Conservation (phyloP, 2,329 filamentous ascomycete species). For the Metarhizium guizhouense region DNA sequence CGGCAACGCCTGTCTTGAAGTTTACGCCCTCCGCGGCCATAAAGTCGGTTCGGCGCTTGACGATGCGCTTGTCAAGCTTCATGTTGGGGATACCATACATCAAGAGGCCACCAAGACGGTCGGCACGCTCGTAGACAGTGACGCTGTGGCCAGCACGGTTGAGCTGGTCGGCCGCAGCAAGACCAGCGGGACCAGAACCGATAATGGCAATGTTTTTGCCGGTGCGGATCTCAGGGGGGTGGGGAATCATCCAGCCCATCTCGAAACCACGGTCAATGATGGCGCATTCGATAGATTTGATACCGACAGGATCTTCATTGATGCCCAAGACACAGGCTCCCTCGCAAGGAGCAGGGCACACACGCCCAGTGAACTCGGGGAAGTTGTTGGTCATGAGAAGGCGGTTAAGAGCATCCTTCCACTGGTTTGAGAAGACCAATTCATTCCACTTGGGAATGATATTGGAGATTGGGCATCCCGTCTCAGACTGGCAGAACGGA, state of each 20-base stretch:
- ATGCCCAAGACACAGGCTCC: conserved; percentile 94
- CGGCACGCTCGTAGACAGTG: conserved; percentile 86
- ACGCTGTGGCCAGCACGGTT: conserved; percentile 86
- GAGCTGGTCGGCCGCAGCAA: conserved; percentile 85
- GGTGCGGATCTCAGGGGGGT: conserved; percentile 67
- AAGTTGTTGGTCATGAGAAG: conserved; percentile 97
- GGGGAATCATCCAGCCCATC: conserved; percentile 94
- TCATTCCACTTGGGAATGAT: conserved; percentile 98
- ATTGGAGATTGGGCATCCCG: conserved; percentile 91
- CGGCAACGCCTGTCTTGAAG: conserved; percentile 68
- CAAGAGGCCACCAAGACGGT: conserved; percentile 81
- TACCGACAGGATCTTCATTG: conserved; percentile 93
- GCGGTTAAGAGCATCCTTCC: conserved; percentile 85
- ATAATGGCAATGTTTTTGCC: conserved; percentile 86
- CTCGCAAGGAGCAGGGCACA: conserved; percentile 93
- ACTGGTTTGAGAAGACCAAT: conserved; percentile 65
- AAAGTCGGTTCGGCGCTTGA: conserved; percentile 91
- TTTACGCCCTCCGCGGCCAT: conserved; percentile 82
- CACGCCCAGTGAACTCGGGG: conserved; percentile 94
- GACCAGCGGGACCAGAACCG: conserved; percentile 84
- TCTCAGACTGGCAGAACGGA: conserved; percentile 94
- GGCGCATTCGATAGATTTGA: conserved; percentile 96
- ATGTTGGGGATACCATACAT: conserved; percentile 99
- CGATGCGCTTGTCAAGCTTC: conserved; percentile 97
- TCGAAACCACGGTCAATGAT: conserved; percentile 97